Percentiles rank a stretch among this genome's conserved stretches.
Conservation (phyloP, 2,329 filamentous ascomycete genomes). For the Boeremia lycopersici region DNA sequence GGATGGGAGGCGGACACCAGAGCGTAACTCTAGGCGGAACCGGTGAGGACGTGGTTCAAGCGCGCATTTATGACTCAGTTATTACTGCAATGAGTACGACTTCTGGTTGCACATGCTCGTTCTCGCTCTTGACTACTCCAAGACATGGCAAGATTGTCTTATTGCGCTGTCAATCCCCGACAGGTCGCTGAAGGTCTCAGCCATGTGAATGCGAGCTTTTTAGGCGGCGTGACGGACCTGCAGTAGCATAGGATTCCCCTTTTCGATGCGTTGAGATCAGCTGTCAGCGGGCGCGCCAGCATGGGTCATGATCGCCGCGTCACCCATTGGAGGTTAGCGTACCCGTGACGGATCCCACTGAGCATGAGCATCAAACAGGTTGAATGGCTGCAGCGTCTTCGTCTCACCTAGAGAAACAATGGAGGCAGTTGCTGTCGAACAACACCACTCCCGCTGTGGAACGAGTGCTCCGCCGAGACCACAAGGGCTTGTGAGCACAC, state of each 20-base stretch:
- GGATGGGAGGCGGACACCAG: too few species aligned
- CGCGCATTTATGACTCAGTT: too few species aligned
- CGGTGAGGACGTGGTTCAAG: too few species aligned
- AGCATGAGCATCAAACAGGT: neutral
- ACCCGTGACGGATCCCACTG: neutral
- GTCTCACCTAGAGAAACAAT: neutral
- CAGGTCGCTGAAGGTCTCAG: neutral
- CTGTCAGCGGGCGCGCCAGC: slow-evolving; percentile 6
- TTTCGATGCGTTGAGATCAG: slow-evolving; percentile 10
- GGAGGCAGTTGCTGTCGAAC: neutral
- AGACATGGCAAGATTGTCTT: neutral
- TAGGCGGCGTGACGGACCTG: neutral
- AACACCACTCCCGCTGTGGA: neutral
- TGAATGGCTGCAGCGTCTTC: neutral
- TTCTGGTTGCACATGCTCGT: too few species aligned
- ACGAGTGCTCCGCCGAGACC: neutral
- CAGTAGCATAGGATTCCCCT: neutral
- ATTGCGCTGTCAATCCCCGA: neutral
- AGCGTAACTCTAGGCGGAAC: too few species aligned
- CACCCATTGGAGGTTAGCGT: slow-evolving; percentile 2
- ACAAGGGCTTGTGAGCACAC: neutral
- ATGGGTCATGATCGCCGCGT: slow-evolving; percentile 1
- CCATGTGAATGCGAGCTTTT: neutral
- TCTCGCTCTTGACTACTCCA: too few species aligned
- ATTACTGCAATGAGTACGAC: too few species aligned